Evolutionary conservation across 805 yeast genomes (phyloP).

Genomic region (Yamadazyma sp.): DNA sequence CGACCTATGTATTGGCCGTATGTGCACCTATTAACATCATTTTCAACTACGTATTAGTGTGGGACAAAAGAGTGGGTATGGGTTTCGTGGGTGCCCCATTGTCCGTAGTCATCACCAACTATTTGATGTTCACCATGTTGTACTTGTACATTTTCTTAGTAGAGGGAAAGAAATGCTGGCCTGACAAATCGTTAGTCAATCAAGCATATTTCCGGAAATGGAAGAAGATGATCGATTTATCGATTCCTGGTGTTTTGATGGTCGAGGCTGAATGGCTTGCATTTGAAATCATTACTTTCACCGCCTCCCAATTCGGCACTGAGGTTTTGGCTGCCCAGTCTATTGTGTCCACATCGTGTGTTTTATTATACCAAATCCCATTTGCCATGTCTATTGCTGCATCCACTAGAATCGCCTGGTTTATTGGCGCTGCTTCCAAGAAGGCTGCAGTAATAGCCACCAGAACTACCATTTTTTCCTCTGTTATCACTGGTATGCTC

Average conservation of each 20-base stretch:
- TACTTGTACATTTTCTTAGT: conserved; percentile 44
- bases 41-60: conserved; percentile 66
- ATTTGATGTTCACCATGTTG: conserved; percentile 64
- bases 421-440: conserved; percentile 61
- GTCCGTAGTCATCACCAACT: conserved; percentile 68
- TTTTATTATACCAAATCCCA: conserved; percentile 69
- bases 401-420: conserved; percentile 76
- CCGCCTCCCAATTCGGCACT: conserved; percentile 68
- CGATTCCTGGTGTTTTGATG: conserved; percentile 75
- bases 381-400: conserved; percentile 75
- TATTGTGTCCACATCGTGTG: conserved; percentile 66
- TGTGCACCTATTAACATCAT: conserved; percentile 76
- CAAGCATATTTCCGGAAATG: conserved; percentile 48
- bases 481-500: conserved; percentile 34
- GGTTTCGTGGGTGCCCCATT: conserved; percentile 80
- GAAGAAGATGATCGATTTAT: conserved; percentile 60
- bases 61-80: conserved; percentile 53
- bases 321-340: conserved; percentile 71
- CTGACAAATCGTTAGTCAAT: conserved; percentile 27
- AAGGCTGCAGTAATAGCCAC: conserved; percentile 37
- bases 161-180: conserved; percentile 49
- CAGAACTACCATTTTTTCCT: conserved; percentile 33
- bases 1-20: conserved; percentile 64
- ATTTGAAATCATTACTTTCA: conserved; percentile 69
- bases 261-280: conserved; percentile 79